Evolutionary conservation across 164 flowering plant genomes (phyloP), one percentile per base, ranked within the genome.

Genomic region (Litsea cubeba): DNA sequence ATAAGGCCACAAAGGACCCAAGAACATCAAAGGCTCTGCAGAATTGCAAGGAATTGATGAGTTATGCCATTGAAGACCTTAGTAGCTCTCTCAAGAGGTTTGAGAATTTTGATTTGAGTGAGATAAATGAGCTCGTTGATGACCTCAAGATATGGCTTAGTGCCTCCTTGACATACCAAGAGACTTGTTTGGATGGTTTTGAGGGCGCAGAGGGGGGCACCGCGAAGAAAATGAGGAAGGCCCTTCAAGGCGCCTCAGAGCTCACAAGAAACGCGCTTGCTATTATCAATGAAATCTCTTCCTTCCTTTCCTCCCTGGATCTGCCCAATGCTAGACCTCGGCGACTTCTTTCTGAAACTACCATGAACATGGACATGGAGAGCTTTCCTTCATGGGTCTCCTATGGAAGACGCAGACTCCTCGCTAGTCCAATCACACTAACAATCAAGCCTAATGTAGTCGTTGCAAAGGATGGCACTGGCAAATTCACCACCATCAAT

Each of bases 391-490:
- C 35, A 7, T 85, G 90, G 91, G 65, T 78, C 3, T 54, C 82
- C 0, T 23, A 65, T 0, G 77, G 65, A 0, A 50, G 73, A 8
- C 77, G 88, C 32, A 72, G 78, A 6, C 82, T 87, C 18, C 82
- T 87, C 1, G 23, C 32, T 1, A 72, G 35, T 30, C 35, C 74
- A 5, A 0, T 60, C 0, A 2, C 69, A 0, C 35, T 62, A 1
- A 40, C n/a, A 1, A 8, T 77, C 24, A 79, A 79, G 67, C 79
- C 91, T 3, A 72, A 91, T 64, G 82, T 74, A 3, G 81, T 83
- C 1, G 97, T 94, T 57, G 95, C 98, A 4, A 65, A 84, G 81
- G 97, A 91, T 64, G 98, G 98, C 6, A 79, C 81, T 14, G 97
- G 97, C 0, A 68, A 88, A 35, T 90, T 71, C 74, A 88, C 74